Percentiles rank a stretch among this genome's conserved stretches.
phyloP scores from a whole-genome alignment of 2,329 filamentous ascomycete genomes.

The Alternaria brassicicola region DNA sequence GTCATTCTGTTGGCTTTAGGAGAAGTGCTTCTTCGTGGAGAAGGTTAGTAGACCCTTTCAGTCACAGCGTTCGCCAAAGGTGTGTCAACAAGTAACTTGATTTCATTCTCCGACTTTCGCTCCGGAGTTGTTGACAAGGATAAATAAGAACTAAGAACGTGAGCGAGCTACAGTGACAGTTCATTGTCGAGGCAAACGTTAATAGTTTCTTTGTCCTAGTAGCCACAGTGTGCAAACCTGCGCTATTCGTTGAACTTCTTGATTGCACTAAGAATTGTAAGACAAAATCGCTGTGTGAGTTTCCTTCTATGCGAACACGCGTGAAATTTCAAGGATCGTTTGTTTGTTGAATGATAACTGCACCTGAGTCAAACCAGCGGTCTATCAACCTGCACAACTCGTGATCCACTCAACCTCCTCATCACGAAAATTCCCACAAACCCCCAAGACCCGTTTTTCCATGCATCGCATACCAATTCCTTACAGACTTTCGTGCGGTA shows the following conservation, averaged over 20 bases:
- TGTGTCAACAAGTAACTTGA: not conserved
- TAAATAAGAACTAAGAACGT: not conserved
- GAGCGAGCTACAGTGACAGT: not conserved
- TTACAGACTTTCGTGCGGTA: not conserved
- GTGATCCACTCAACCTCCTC: not conserved
- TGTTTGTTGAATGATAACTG: no score
- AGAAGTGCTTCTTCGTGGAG: no score
- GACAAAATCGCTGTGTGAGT: no score
- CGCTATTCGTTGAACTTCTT: not conserved
- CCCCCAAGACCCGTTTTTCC: not conserved
- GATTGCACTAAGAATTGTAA: no score
- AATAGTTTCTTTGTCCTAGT: not conserved
- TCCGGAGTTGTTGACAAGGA: not conserved
- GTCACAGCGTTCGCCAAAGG: not conserved
- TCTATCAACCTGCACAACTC: not conserved
- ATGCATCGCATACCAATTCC: not conserved
- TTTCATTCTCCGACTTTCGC: not conserved
- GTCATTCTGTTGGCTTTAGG: not conserved
- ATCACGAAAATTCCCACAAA: not conserved
- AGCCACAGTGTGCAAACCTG: not conserved
- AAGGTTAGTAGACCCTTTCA: no score
- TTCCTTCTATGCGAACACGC: no score
- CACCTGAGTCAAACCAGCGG: not conserved
- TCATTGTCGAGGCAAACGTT: not conserved
- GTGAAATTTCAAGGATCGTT: no score